Evolutionary conservation across 495 filamentous ascomycete genomes (phyloP), one percentile per base, ranked within the genome.

Genomic region (Tuber aestivum): DNA sequence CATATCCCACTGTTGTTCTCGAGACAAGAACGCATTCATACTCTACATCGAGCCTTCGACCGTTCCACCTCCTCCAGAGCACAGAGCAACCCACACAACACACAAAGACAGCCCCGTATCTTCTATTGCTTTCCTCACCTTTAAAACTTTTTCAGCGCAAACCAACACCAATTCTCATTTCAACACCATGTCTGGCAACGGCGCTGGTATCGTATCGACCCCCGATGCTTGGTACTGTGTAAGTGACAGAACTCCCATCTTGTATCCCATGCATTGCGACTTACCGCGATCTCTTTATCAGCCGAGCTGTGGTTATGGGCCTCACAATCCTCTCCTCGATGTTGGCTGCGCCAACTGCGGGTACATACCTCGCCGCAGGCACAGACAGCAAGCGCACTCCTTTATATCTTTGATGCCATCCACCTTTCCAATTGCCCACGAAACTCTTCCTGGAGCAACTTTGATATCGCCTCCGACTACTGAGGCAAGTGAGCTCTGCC

Each of bases 321-420:
- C 78, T 14, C 78, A 75, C 23, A 79, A 79, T 61, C 72, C 77
- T 8, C 48, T 32, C 21, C 45, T 79, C 32, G 72, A 79, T 71
- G 77, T 42, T 70, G 78, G 78, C 72, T 79, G 78, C n/a, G 77
- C 78, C 61, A 79, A 70, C 37, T 79, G 78, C 45, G 78, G 78
- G 50, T 56, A 40, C 50, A 79, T 78, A 65, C 56, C 56, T 65
- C 56, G 56, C 41, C 77, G 72, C 9, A 69, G 41, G 27, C 41
- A 69, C 20, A 41, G 50, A 27, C 48, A 41, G 10, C 74, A 56
- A 40, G 72, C 70, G 40, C 70, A 45, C 45, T 6, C 75, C 61
- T 68, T 38, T 1, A 40, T 10, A 27, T 27, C 27, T 16, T 12
- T 27, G 32, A 45, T 6, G 23, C 38, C 20, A 23, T 37, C 20